Evolutionary conservation across 768 basidiomycete species (phyloP).

Genomic region (Lactarius tabidus): DNA sequence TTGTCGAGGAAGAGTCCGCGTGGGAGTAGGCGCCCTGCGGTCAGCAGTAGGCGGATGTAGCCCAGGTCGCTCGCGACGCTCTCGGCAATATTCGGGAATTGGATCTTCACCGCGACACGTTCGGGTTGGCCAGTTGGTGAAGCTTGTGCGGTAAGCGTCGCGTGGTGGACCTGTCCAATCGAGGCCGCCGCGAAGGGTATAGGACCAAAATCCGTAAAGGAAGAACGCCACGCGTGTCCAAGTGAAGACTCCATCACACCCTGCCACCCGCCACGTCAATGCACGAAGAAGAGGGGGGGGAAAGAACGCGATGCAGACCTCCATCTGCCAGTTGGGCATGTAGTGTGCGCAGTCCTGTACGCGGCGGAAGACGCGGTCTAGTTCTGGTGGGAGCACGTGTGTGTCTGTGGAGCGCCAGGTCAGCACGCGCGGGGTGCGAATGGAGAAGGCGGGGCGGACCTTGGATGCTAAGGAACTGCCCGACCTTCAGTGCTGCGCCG

Average conservation of each 20-base stretch:
- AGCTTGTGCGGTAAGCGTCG: slow-evolving; percentile 49
- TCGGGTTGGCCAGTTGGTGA: slow-evolving; percentile 54
- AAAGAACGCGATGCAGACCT: slow-evolving; percentile 45
- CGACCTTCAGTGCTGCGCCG: slow-evolving; percentile 93
- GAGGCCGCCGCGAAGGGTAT: slow-evolving; percentile 94
- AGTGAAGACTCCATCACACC: slow-evolving; percentile 73
- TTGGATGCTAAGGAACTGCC: slow-evolving; percentile 98
- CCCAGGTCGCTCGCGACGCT: slow-evolving; percentile 86
- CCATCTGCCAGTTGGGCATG: slow-evolving; percentile 99
- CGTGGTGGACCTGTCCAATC: slow-evolving; percentile 92
- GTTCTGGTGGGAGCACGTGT: slow-evolving; percentile 78
- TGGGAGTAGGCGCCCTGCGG: slow-evolving; percentile 77
- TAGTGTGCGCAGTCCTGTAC: slow-evolving; percentile 97
- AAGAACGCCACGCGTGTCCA: slow-evolving; percentile 66
- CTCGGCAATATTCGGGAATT: slow-evolving; percentile 87
- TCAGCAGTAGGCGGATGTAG: slow-evolving; percentile 79
- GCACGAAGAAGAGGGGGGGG: background rate
- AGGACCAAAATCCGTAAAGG: slow-evolving; percentile 74
- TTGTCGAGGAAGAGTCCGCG: slow-evolving; percentile 87
- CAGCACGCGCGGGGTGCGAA: background rate
- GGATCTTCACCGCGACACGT: slow-evolving; percentile 80
- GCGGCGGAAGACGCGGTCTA: slow-evolving; percentile 82
- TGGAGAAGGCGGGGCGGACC: slow-evolving; percentile 37
- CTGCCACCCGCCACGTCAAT: slow-evolving; percentile 29
- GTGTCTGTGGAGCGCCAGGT: slow-evolving; percentile 54